phyloP scores from a whole-genome alignment of 2,329 filamentous ascomycete species.

The Rutstroemia sp. region DNA sequence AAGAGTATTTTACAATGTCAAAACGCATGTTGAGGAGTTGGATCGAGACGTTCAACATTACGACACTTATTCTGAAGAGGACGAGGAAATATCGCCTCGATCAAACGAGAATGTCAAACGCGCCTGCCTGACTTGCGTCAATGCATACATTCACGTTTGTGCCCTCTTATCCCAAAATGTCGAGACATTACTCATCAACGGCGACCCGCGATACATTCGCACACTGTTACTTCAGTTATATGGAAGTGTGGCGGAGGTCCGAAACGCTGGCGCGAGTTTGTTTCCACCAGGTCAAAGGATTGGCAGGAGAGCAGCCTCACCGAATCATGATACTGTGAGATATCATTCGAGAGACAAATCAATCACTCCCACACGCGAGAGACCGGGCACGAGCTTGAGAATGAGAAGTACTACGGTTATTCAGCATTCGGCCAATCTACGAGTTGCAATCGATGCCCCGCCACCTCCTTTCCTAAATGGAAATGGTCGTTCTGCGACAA shows the following conservation, averaged over 20 bases:
- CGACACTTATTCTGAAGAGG: conserved; percentile 43
- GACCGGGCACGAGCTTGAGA: conserved; percentile 32
- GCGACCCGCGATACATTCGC: conserved; percentile 59
- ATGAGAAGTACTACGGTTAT: conserved; percentile 28
- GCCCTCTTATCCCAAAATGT: conserved; percentile 53
- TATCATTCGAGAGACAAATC: conserved; percentile 46
- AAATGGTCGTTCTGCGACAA: conserved; percentile 42
- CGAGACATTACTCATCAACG: conserved; percentile 56
- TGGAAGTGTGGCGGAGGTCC: conserved; percentile 61
- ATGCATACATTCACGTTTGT: conserved; percentile 59
- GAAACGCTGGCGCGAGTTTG: conserved; percentile 30
- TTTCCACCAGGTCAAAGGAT: conserved; percentile 15
- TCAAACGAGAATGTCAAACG: conserved; percentile 58
- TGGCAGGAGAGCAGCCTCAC: conserved; percentile 9
- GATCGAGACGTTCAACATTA: conserved; percentile 59
- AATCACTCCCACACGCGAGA: conserved; percentile 45
- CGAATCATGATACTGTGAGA: conserved; percentile 39
- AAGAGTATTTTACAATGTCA: conserved; percentile 61
- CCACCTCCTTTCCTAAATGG: conserved; percentile 43
- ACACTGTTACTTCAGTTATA: conserved; percentile 57
- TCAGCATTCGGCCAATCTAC: conserved; percentile 32
- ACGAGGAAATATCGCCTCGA: conserved; percentile 39
- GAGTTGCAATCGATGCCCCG: conserved; percentile 49
- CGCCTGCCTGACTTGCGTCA: conserved; percentile 55
- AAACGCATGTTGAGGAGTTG: conserved; percentile 57